phyloP scores from a whole-genome alignment of 768 basidiomycete species.

The Agaricus blazei region DNA sequence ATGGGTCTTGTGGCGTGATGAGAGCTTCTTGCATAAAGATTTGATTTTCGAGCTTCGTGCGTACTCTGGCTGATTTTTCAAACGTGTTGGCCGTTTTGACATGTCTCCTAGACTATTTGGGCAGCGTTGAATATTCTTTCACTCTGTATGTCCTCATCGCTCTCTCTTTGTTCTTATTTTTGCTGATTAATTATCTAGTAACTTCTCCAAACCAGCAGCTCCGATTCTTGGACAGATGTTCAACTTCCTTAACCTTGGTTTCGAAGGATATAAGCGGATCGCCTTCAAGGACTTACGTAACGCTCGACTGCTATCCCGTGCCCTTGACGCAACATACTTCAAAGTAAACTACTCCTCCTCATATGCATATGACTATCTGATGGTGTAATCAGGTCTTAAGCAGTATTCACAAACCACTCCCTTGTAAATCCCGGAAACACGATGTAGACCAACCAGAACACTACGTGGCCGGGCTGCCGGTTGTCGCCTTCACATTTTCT shows the following conservation, averaged over 20 bases:
- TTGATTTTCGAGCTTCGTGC: conserved; percentile 60
- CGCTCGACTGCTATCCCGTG: conserved; percentile 50
- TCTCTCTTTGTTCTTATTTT: not conserved
- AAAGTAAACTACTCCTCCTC: conserved; percentile 20
- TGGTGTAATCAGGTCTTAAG: conserved; percentile 31
- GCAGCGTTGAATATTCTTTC: conserved; percentile 57
- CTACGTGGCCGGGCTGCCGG: conserved; percentile 52
- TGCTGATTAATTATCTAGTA: conserved; percentile 20
- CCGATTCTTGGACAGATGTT: conserved; percentile 57
- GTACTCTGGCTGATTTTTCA: conserved; percentile 7
- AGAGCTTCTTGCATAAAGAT: conserved; percentile 53
- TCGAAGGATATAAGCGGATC: conserved; percentile 43
- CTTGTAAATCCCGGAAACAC: conserved; percentile 8
- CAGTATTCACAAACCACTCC: conserved; percentile 42
- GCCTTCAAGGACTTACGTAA: conserved; percentile 47
- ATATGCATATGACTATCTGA: not conserved
- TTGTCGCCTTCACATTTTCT: conserved; percentile 55
- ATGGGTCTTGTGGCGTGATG: conserved; percentile 60
- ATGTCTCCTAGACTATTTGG: conserved; percentile 39
- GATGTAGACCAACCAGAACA: conserved; percentile 31
- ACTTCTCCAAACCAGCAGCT: conserved; percentile 55
- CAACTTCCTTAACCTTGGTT: conserved; percentile 57
- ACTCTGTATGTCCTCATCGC: conserved; percentile 31
- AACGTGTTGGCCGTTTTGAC: not conserved
- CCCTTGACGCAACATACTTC: conserved; percentile 51